These are phyloP conservation scores for Arctium lappa DNA, from an alignment of 129 eudicot species.

Conservation along the genomic window DNA sequence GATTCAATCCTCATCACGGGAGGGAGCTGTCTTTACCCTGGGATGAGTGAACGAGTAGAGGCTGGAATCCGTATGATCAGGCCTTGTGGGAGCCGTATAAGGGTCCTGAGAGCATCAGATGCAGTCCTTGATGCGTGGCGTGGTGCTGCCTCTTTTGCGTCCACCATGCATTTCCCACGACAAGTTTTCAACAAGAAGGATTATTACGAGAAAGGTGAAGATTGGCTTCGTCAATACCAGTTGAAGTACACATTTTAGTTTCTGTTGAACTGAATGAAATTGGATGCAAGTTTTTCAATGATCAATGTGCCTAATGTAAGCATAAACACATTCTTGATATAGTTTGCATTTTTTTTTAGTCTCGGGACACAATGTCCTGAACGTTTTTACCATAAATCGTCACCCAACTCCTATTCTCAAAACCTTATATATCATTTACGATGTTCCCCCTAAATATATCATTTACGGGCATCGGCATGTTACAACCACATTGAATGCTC, in stretches of 20 bases:
- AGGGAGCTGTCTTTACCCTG: slow-evolving; percentile 82
- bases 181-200: slow-evolving; percentile 68
- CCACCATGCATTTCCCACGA: slow-evolving; percentile 51
- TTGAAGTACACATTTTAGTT: slow-evolving; percentile 59
- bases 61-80: slow-evolving; percentile 86
- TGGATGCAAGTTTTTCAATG: neutral
- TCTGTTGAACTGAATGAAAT: neutral
- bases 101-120: slow-evolving; percentile 53
- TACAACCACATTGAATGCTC: no score
- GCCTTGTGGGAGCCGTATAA: slow-evolving; percentile 82
- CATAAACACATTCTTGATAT: no score
- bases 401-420: no score
- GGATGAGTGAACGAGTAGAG: slow-evolving; percentile 81
- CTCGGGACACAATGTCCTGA: no score
- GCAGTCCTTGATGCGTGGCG: slow-evolving; percentile 93
- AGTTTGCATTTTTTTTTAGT: no score
- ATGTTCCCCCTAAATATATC: no score
- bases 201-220: slow-evolving; percentile 91
- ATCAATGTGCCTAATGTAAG: no score
- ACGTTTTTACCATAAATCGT: no score
- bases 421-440: no score
- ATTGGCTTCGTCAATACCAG: slow-evolving; percentile 75
- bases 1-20: slow-evolving; percentile 76
- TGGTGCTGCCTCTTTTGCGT: slow-evolving; percentile 82
- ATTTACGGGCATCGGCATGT: no score